Evolutionary conservation across 225 moss, liverwort and hornwort species (phyloP), one percentile per base, ranked within the genome.

Genomic region (Asterella californica): DNA sequence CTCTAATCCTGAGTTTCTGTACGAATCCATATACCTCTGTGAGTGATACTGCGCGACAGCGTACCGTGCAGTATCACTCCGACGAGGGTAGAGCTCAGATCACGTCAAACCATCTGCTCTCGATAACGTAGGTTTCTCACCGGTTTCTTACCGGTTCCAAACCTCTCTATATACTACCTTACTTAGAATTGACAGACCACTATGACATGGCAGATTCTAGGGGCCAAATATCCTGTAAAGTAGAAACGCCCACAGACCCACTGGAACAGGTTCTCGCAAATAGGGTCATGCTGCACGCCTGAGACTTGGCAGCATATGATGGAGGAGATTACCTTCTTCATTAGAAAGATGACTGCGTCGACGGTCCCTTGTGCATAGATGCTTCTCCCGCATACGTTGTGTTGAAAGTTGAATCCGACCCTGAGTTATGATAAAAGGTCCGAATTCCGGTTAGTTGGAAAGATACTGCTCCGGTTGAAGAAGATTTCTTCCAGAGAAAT

Each of bases 321-420:
- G 15, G 30, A 67, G 66, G 9, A 45, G 42, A 29, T 77, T 79
- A 94, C 94, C 94, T 99, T 94, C 82, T 93, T 99, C 33, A 87
- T 84, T 29, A 99, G 84, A 81, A 94, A 94, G 36, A 94, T 81
- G 64, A 90, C 97, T 17, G 97, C 97, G 76, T 99, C 97, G 14
- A 99, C 92, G 50, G 97, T 94, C 21, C 97, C 97, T 75, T 99
- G 90, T 24, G 93, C 94, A 76, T 99, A 99, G 55, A 94, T 94
- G 62, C 90, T 90, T 80, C 94, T 92, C 71, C 94, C 97, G 70
- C 97, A 93, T 21, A 99, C 94, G 80, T 99, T 99, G 82, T 94
- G 94, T 85, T 99, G 86, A 83, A 99, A 94, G 62, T 93, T 84
- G 69, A 99, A 94, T 25, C 77, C 75, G 65, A 93, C 93, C 87